Evolutionary conservation across 768 basidiomycete species (phyloP).

Genomic region (Amanita subjunquillea): DNA sequence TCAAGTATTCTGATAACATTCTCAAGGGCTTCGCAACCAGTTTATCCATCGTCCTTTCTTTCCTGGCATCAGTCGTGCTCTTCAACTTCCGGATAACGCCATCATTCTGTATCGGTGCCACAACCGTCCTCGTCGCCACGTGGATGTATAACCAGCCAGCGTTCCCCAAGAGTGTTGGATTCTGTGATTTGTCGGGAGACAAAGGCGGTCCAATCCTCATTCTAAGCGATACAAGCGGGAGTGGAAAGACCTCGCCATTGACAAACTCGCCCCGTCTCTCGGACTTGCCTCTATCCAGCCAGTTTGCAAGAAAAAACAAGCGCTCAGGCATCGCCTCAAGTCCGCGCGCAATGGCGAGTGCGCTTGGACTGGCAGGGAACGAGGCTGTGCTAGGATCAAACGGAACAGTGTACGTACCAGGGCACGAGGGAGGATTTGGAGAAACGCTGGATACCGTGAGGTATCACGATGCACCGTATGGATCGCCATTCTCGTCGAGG

Average conservation of each 20-base stretch:
- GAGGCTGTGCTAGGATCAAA: slow-evolving; percentile 6
- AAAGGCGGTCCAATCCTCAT: slow-evolving; percentile 4
- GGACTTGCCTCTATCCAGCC: slow-evolving; percentile 50
- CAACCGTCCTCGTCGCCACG: slow-evolving; percentile 80
- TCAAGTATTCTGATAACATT: slow-evolving; percentile 94
- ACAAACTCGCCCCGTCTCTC: slow-evolving; percentile 27
- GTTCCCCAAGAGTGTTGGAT: background rate
- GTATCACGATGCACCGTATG: slow-evolving; percentile 29
- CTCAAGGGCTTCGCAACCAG: slow-evolving; percentile 97
- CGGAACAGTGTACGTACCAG: slow-evolving; percentile 8
- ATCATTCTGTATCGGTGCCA: slow-evolving; percentile 77
- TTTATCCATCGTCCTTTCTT: slow-evolving; percentile 88
- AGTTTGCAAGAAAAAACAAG: slow-evolving; percentile 33
- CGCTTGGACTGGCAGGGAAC: slow-evolving; percentile 26
- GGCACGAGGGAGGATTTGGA: slow-evolving; percentile 8
- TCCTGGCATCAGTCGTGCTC: slow-evolving; percentile 84
- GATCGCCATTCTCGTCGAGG: slow-evolving; percentile 28
- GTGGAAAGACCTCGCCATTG: slow-evolving; percentile 17
- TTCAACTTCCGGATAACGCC: slow-evolving; percentile 87
- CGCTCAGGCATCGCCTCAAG: slow-evolving; percentile 33
- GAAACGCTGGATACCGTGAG: slow-evolving; percentile 25
- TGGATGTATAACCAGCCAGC: slow-evolving; percentile 89
- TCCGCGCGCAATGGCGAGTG: slow-evolving; percentile 38
- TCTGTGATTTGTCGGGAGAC: slow-evolving; percentile 11
- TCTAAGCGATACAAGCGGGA: background rate